Base-by-base conservation (phyloP, 2,329 filamentous ascomycete genomes). In the Sporothrix schenckii region DNA sequence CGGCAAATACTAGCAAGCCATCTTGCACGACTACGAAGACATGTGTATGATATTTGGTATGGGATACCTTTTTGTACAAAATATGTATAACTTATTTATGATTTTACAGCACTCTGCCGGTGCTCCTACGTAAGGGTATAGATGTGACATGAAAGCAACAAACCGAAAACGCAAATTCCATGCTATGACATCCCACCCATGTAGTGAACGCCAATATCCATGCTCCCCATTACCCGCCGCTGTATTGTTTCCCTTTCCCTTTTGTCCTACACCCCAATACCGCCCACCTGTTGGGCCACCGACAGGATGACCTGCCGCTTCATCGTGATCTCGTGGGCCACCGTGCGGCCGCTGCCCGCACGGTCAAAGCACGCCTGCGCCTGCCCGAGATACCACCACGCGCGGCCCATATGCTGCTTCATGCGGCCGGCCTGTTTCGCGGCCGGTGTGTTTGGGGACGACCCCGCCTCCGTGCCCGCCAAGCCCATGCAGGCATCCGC, bases 401-500 rank as follows among this genome's bases (percentile, higher is more conserved):
- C 72, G 30, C 50, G 24, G 2, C 54, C 10, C n/a, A 74, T 58
- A 52, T 69, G 47, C 19, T 67, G 69, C 60, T 72, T 69, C 52
- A 50, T 66, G 27, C 54, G 53, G 21, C 13, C 27, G 24, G n/a
- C 16, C 2, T 10, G 14, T 30, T 54, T 52, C 4, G 9, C 1
- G 4, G 44, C 4, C n/a, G 19, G 19, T 19, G 34, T 30, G 2
- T 30, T n/a, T 14, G n/a, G 9, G 6, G 30, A 13, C 44, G 30
- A n/a, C 16, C n/a, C 19, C 13, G 49, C 44, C 21, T 66, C 41
- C 56, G 61, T 44, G 49, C 92, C 90, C 0, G 92, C 92, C 72
- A 92, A 80, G 0, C 93, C 93, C 83, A 97, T 91, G 75, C 90
- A 87, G 0, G 92, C 90, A 77, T 97, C 93, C 0, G 88, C 91